A percentile compares a stretch with the other conserved stretches of the same genome.
Conservation (phyloP, 2,329 filamentous ascomycete genomes). For the Lithohypha guttulata region DNA sequence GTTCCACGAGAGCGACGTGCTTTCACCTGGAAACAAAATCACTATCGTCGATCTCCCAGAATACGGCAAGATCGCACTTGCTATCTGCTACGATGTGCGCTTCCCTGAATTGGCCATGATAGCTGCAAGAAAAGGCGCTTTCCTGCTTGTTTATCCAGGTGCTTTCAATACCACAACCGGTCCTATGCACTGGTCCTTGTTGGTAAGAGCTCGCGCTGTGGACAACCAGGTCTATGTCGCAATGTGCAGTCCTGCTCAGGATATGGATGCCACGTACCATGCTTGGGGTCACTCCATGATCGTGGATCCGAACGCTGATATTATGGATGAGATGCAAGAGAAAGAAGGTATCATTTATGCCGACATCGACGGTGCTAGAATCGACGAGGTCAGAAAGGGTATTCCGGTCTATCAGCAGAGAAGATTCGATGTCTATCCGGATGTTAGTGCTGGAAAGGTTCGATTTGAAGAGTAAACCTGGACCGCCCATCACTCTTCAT, state of each 20-base stretch:
- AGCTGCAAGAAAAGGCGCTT: slow-evolving; percentile 74
- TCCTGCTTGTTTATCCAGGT: slow-evolving; percentile 84
- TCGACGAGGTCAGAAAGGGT: slow-evolving; percentile 65
- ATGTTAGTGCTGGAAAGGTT: slow-evolving; percentile 58
- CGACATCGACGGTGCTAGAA: slow-evolving; percentile 56
- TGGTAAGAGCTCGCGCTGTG: slow-evolving; percentile 70
- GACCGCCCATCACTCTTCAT: too few species aligned
- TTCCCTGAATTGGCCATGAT: slow-evolving; percentile 91
- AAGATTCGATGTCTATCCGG: slow-evolving; percentile 89
- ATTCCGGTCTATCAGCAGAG: slow-evolving; percentile 80
- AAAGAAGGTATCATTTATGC: slow-evolving; percentile 64
- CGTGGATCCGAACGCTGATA: slow-evolving; percentile 72
- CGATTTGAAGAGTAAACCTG: slow-evolving; percentile 28
- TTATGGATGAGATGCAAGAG: slow-evolving; percentile 71
- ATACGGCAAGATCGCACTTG: slow-evolving; percentile 76
- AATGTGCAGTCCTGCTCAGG: slow-evolving; percentile 80
- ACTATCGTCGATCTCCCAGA: slow-evolving; percentile 79
- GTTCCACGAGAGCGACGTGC: slow-evolving; percentile 82
- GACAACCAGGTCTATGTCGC: slow-evolving; percentile 94
- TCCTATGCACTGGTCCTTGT: slow-evolving; percentile 78
- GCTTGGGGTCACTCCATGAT: slow-evolving; percentile 89
- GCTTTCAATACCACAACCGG: slow-evolving; percentile 95
- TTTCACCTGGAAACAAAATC: slow-evolving; percentile 72
- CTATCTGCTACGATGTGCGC: slow-evolving; percentile 95
- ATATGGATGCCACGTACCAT: slow-evolving; percentile 65